Evolutionary conservation across 1,284 basidiomycete species (phyloP).

Genomic region (Megacollybia platyphylla): DNA sequence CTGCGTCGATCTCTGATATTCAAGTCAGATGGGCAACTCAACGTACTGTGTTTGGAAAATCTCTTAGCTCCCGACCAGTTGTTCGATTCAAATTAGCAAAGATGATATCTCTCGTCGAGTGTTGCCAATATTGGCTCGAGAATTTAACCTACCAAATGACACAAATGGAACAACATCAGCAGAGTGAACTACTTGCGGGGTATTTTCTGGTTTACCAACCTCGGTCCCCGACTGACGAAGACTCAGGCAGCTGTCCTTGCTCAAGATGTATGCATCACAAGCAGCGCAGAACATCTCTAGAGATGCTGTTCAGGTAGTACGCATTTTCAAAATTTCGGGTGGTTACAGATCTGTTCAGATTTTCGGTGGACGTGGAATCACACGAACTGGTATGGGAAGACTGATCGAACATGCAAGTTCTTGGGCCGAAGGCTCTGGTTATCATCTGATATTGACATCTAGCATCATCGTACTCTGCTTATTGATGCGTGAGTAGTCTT

Average conservation of each 20-base stretch:
- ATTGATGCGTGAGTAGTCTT: slow-evolving; percentile 33
- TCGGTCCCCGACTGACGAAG: slow-evolving; percentile 3
- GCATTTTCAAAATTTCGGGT: background rate
- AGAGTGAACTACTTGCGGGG: slow-evolving; percentile 31
- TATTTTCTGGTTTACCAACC: slow-evolving; percentile 9
- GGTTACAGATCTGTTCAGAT: slow-evolving; percentile 26
- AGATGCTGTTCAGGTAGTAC: slow-evolving; percentile 41
- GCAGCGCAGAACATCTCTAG: slow-evolving; percentile 48
- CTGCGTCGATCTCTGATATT: background rate
- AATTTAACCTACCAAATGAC: slow-evolving; percentile 74
- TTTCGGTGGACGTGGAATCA: slow-evolving; percentile 57
- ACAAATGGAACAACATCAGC: slow-evolving; percentile 40
- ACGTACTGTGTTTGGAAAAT: slow-evolving; percentile 68
- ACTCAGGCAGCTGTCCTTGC: slow-evolving; percentile 48
- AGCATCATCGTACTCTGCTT: slow-evolving; percentile 49
- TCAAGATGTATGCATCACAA: slow-evolving; percentile 52
- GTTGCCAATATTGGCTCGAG: slow-evolving; percentile 69
- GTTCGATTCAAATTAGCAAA: slow-evolving; percentile 66
- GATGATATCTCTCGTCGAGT: slow-evolving; percentile 70
- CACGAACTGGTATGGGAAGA: slow-evolving; percentile 55
- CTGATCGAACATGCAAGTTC: slow-evolving; percentile 46
- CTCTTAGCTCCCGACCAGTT: slow-evolving; percentile 67
- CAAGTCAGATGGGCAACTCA: slow-evolving; percentile 43
- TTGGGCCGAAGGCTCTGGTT: slow-evolving; percentile 2
- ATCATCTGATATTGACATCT: slow-evolving; percentile 1